A percentile compares a stretch with the other conserved stretches of the same genome.
phyloP scores from a whole-genome alignment of 352 stramenopile genomes.

The Pythium phragmiticola region DNA sequence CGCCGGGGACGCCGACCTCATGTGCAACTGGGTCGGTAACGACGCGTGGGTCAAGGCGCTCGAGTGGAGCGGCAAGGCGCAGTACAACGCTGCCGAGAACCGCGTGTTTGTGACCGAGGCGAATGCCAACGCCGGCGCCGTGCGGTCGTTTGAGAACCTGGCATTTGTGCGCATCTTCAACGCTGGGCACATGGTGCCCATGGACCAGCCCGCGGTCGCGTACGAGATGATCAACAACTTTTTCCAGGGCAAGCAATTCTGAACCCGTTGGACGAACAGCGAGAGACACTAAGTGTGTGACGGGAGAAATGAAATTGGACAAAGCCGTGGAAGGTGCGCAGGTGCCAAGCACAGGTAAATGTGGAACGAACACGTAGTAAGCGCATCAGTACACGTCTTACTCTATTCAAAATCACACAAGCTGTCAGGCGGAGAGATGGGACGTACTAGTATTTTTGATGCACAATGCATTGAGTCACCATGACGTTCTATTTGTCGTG shows the following conservation, averaged over 20 bases:
- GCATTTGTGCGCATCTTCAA: conserved; percentile 89
- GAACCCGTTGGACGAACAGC: neutral
- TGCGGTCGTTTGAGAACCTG: conserved; percentile 31
- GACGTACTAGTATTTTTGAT: too few species aligned
- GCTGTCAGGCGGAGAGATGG: too few species aligned
- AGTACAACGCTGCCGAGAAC: conserved; percentile 51
- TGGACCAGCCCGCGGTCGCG: conserved; percentile 76
- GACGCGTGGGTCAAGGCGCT: conserved; percentile 86
- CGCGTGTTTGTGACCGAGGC: conserved; percentile 19
- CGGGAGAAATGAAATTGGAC: too few species aligned
- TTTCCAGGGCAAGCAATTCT: conserved; percentile 30
- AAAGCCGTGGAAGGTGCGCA: too few species aligned
- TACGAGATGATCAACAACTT: conserved; percentile 84
- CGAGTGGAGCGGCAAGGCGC: conserved; percentile 77
- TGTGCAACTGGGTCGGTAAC: conserved; percentile 95
- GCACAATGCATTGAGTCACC: too few species aligned
- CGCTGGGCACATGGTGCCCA: conserved; percentile 91
- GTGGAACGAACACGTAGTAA: too few species aligned
- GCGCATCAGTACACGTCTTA: too few species aligned
- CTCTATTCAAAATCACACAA: too few species aligned
- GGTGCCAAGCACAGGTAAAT: too few species aligned
- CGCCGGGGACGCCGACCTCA: conserved; percentile 89
- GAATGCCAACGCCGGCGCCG: conserved; percentile 17
- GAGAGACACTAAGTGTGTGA: too few species aligned
- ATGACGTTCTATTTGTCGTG: too few species aligned